Percentiles rank a stretch among this genome's conserved stretches.
Conservation (phyloP, 2,329 filamentous ascomycete species). For the Trichothecium sympodiale region DNA sequence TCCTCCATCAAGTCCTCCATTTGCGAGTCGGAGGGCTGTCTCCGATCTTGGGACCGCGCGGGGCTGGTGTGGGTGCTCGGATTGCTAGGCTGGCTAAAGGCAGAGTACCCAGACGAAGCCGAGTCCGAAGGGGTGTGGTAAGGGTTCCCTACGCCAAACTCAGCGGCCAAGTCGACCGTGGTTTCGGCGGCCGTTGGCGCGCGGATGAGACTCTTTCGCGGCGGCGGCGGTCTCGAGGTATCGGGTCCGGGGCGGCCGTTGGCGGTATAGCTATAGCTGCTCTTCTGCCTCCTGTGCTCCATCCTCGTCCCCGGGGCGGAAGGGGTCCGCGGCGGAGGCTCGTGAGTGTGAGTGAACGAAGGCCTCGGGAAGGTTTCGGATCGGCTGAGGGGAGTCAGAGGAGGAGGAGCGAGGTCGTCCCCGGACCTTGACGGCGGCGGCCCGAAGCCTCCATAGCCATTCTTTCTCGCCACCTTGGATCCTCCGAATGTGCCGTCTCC, state of each 20-base stretch:
- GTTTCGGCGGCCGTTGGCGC: constrained; percentile 25
- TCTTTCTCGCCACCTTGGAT: constrained; percentile 32
- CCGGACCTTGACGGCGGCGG: constrained; percentile 25
- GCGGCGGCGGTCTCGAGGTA: constrained; percentile 40
- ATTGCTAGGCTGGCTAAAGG: constrained; percentile 44
- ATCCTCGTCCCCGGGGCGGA: constrained; percentile 35
- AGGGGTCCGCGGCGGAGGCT: constrained; percentile 30
- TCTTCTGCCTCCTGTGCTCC: constrained; percentile 19
- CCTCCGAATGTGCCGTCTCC: constrained; percentile 18
- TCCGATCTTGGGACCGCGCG: constrained; percentile 18
- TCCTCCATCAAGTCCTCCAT: constrained; percentile 46
- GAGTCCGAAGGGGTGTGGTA: constrained; percentile 56
- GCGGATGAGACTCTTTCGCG: constrained; percentile 36
- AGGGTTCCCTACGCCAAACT: constrained; percentile 51
- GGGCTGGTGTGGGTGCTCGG: constrained; percentile 47
- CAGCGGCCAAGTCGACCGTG: constrained; percentile 44
- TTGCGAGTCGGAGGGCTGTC: constrained; percentile 31
- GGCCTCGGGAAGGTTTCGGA: constrained; percentile 43
- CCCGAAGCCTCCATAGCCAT: constrained; percentile 49
- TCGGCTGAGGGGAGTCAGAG: constrained; percentile 27
- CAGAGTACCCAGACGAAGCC: constrained; percentile 53
- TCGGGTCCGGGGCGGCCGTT: constrained; percentile 32
- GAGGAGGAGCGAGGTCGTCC: constrained; percentile 25
- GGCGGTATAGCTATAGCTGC: constrained; percentile 10
- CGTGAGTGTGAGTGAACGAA: constrained; percentile 18